Conservation (phyloP, 768 basidiomycete species). For the Podaxis sp. region DNA sequence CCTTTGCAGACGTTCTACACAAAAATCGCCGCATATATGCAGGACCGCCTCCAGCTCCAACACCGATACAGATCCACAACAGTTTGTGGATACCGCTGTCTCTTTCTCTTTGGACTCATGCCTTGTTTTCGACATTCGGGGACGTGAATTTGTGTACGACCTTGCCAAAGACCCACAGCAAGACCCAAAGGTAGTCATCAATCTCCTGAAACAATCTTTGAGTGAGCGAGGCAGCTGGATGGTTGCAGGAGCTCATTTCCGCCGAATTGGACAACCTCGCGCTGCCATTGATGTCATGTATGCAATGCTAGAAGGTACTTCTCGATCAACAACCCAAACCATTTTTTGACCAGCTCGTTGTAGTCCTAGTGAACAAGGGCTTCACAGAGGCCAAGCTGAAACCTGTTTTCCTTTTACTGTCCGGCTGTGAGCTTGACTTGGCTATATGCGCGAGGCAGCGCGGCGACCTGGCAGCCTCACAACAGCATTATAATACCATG, state of each 20-base stretch:
- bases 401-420: slow-evolving; percentile 51
- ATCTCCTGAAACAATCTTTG: slow-evolving; percentile 40
- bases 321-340: not conserved
- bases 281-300: slow-evolving; percentile 44
- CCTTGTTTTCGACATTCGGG: slow-evolving; percentile 35
- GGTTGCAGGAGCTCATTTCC: slow-evolving; percentile 51
- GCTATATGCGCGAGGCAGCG: slow-evolving; percentile 28
- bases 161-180: slow-evolving; percentile 36
- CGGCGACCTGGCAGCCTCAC: slow-evolving; percentile 25
- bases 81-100: slow-evolving; percentile 15
- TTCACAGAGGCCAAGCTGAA: slow-evolving; percentile 38
- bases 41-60: not conserved
- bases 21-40: not conserved
- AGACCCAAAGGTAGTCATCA: slow-evolving; percentile 44
- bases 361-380: slow-evolving; percentile 40
- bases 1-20: not conserved
- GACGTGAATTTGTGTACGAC: slow-evolving; percentile 40
- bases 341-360: slow-evolving; percentile 6
- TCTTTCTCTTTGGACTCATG: slow-evolving; percentile 21
- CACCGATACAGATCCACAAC: slow-evolving; percentile 1
- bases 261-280: slow-evolving; percentile 41
- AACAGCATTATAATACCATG: slow-evolving; percentile 37
- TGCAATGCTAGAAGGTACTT: slow-evolving; percentile 47
- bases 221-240: slow-evolving; percentile 56
- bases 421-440: slow-evolving; percentile 53